Evolutionary conservation across 2,329 filamentous ascomycete species (phyloP), one percentile per base, ranked within the genome.

Genomic region (Penicillium sp.): DNA sequence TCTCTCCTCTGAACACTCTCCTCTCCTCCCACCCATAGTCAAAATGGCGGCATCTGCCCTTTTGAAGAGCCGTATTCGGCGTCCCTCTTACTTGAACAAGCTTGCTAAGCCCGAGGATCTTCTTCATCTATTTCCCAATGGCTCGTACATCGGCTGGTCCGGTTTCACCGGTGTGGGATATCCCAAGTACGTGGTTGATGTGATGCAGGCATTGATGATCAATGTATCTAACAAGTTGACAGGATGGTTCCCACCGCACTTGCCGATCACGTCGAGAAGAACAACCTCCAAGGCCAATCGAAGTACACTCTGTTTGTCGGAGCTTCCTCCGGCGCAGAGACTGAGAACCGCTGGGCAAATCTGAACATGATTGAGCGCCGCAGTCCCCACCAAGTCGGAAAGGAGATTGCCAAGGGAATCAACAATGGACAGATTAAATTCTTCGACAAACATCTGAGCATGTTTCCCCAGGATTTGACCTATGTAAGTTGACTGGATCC

Each of bases 101-200:
- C 80, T 96, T 56, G 86, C 87, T 66, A 86, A 86, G 66, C 85
- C 91, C 35, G 85, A 94, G 73, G 90, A 95, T 72, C 75, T 95
- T 61, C 82, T 96, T 57, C 82, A 89, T 60, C 82, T 89, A 64
- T 96, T 96, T 68, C 91, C 91, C 61, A 85, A 94, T 79, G 87
- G 87, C 69, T 77, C 89, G n/a, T 94, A 94, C 74, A 85, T 96
- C 67, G 92, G 91, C 68, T 96, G 91, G 91, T 91, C 87, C 61
- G 91, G 91, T 33, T 96, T 96, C 76, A 96, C 91, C 12, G 91
- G 90, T 66, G 90, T 95, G 51, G 90, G 90, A 56, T 94, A 94
- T 77, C 90, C 90, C 60, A 94, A 94, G 88, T 89, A 78, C 67
- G 84, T 61, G 11, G 2, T 40, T 20, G 15, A 35, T n/a, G n/a